Conservation (phyloP, 371 early-diverging fungal genomes). For the Coemansia sp. region DNA sequence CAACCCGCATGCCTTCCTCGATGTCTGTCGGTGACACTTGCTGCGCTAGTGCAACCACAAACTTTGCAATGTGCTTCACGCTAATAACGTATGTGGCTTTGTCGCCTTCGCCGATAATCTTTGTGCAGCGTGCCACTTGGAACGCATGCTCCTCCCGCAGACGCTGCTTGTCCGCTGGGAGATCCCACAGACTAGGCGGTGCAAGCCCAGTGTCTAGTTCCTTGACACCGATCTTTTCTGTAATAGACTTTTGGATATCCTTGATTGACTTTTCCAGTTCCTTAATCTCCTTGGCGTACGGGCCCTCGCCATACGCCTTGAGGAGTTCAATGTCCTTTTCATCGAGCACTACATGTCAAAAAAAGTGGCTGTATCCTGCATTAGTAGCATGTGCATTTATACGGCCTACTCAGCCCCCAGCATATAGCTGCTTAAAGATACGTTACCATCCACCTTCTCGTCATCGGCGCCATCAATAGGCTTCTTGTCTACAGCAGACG, state of each 20-base stretch:
- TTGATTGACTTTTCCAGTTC: conserved; percentile 89
- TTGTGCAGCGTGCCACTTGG: conserved; percentile 98
- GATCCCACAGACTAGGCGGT: conserved; percentile 98
- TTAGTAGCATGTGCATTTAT: neutral
- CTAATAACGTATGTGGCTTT: conserved; percentile 96
- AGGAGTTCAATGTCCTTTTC: conserved; percentile 94
- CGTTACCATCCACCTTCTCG: conserved; percentile 86
- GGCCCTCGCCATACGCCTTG: conserved; percentile 82
- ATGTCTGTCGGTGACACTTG: conserved; percentile 97
- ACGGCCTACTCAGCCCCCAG: neutral
- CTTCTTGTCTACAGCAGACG: conserved; percentile 68
- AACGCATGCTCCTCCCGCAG: conserved; percentile 96
- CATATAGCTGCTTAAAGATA: neutral
- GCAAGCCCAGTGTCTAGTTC: conserved; percentile 99
- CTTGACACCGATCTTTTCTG: conserved; percentile 98
- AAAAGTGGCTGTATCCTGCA: neutral
- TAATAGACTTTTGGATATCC: conserved; percentile 93
- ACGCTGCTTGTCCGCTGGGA: conserved; percentile 96
- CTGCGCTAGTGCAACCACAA: conserved; percentile 97
- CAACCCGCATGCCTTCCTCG: conserved; percentile 99
- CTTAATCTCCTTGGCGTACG: conserved; percentile 91
- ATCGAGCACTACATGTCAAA: conserved; percentile 61
- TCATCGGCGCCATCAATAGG: conserved; percentile 73
- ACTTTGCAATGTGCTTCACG: conserved; percentile 99
- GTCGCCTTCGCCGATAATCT: conserved; percentile 84